Base-by-base conservation (phyloP, 1,284 basidiomycete species). In the Cutaneotrichosporon spelunceum region DNA sequence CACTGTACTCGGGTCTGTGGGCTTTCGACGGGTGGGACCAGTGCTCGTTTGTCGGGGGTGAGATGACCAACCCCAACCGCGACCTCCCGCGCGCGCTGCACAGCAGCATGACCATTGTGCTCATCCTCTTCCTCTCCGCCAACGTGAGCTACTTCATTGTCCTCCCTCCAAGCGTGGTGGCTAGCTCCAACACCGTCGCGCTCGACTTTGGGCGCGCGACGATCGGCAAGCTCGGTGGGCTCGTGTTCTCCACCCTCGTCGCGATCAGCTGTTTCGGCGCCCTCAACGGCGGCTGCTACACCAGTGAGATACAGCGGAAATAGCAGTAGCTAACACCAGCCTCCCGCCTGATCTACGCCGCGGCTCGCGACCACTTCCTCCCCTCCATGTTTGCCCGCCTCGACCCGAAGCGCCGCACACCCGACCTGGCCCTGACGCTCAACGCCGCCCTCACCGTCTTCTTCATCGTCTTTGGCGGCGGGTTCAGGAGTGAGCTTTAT, bases 261-360 rank as follows among this genome's bases (percentile, higher is more conserved):
- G 91, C 93, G 1, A 85, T 98, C 63, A 95, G 91, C 2, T 98
- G 93, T 73, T 92, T 96, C 68, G 93, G 93, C 11, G 91, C 93
- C 1, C 78, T 96, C 48, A 94, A 94, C 74, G 90, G 91, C 84
- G 73, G 87, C 0, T 88, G 90, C 66, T 93, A 89, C 75, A 95
- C 93, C 2, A 84, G 87, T 59, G 45, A 64, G 75, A 72, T 14
- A 44, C 13, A 19, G 27, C 13, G 13, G 21, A n/a, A 39, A 21
- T 55, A 10, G 19, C n/a, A n/a, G 26, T 29, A 16, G 39, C 34
- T 55, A 61, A 58, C 59, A 9, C 66, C 76, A 67, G 79, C 76
- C 55, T 85, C 91, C 23, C 86, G 90, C 7, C 82, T 98, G 26
- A 89, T 98, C 53, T 93, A 87, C 66, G 90, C 90, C 4, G 93